Evolutionary conservation across 2,329 filamentous ascomycete species (phyloP).

Genomic region (Neopestalotiopsis sp.): DNA sequence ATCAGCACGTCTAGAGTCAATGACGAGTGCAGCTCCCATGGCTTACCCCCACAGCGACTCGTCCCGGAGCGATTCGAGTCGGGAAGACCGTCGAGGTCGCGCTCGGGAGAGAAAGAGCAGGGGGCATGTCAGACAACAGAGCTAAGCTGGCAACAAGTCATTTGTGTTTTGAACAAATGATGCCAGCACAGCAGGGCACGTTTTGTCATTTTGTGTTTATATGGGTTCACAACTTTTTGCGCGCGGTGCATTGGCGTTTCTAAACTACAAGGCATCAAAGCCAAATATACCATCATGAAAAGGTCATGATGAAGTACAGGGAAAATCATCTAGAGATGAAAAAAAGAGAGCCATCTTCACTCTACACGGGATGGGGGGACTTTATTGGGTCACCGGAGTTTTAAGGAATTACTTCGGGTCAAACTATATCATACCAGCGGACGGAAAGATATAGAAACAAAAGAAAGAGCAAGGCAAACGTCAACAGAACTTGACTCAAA

Average conservation of each 20-base stretch:
- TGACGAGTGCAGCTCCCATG: slow-evolving; percentile 11
- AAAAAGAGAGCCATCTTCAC: not conserved
- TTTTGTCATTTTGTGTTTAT: not conserved
- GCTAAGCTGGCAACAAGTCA: not conserved
- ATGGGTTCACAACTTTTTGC: too few relatives aligned
- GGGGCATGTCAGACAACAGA: slow-evolving; percentile 10
- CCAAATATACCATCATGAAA: too few relatives aligned
- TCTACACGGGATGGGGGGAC: not conserved
- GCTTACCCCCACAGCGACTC: slow-evolving; percentile 16
- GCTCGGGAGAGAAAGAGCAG: slow-evolving; percentile 18
- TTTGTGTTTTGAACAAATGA: not conserved
- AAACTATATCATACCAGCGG: not conserved
- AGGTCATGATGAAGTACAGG: too few relatives aligned
- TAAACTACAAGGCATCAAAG: too few relatives aligned
- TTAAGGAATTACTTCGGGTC: not conserved
- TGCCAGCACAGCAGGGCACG: not conserved
- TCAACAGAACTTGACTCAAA: not conserved
- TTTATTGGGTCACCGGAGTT: not conserved
- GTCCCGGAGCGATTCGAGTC: slow-evolving; percentile 21
- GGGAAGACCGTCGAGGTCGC: slow-evolving; percentile 21
- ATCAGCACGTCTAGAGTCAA: slow-evolving; percentile 24
- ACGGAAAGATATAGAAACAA: not conserved
- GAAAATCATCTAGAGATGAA: not conserved
- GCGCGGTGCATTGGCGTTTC: not conserved
- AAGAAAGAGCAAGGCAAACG: not conserved